Percentiles rank a stretch among this genome's conserved stretches.
Evolutionary conservation across 805 yeast species (phyloP).

Genomic region (Candida arabinofermentans): DNA sequence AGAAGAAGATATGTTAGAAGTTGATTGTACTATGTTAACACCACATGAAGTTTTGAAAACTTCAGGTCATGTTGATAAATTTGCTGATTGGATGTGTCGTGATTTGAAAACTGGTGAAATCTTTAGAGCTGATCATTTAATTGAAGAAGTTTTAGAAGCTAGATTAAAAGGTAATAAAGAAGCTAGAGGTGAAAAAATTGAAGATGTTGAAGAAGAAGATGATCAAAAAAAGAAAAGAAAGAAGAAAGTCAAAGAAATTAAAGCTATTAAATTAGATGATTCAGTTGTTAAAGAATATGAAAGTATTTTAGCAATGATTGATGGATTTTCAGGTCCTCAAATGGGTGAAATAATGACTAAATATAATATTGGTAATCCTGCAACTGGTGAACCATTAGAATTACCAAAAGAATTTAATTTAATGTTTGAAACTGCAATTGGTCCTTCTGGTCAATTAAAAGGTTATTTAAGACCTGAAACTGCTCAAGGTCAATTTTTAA

Average conservation of each 20-base stretch:
- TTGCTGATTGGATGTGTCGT: slow-evolving; percentile 98
- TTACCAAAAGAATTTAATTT: slow-evolving; percentile 93
- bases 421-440: slow-evolving; percentile 99
- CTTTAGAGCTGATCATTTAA: slow-evolving; percentile 96
- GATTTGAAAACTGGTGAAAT: slow-evolving; percentile 96
- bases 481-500: slow-evolving; percentile 98
- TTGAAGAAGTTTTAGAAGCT: slow-evolving; percentile 95
- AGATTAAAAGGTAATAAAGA: slow-evolving; percentile 95
- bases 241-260: slow-evolving; percentile 94
- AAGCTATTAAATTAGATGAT: slow-evolving; percentile 83
- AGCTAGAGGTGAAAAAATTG: slow-evolving; percentile 81
- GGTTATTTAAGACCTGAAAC: slow-evolving; percentile 98
- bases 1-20: slow-evolving; percentile 98
- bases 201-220: slow-evolving; percentile 67
- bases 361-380: slow-evolving; percentile 87
- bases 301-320: slow-evolving; percentile 84
- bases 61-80: slow-evolving; percentile 98
- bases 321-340: slow-evolving; percentile 90
- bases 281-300: slow-evolving; percentile 76
- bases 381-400: slow-evolving; percentile 78
- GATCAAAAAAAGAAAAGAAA: slow-evolving; percentile 84
- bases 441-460: slow-evolving; percentile 94
- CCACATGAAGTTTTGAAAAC: slow-evolving; percentile 97
- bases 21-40: slow-evolving; percentile 96
- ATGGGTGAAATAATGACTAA: slow-evolving; percentile 84